Conservation (phyloP, 2,329 filamentous ascomycete genomes). For the Parastagonospora nodorum region DNA sequence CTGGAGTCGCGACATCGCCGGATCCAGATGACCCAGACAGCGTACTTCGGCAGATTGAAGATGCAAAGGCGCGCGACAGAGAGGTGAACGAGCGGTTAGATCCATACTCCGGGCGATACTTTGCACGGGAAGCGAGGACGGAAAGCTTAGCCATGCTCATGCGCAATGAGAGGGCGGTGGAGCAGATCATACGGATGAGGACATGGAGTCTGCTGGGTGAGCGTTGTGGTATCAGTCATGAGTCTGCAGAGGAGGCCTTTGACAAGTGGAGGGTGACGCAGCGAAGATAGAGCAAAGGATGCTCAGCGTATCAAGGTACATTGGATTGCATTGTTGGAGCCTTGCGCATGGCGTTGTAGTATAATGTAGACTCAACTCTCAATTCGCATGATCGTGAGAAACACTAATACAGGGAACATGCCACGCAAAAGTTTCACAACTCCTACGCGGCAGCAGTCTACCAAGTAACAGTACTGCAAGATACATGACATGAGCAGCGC, state of each 20-base stretch:
- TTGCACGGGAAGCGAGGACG: constrained; percentile 77
- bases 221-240: constrained; percentile 66
- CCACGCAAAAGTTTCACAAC: no score
- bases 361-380: constrained; percentile 13
- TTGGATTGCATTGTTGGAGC: constrained; percentile 4
- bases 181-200: constrained; percentile 77
- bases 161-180: constrained; percentile 75
- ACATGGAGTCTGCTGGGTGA: constrained; percentile 82
- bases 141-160: constrained; percentile 76
- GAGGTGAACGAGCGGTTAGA: constrained; percentile 88
- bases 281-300: constrained; percentile 4
- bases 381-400: neutral
- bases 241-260: constrained; percentile 48
- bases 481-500: no score
- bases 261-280: constrained; percentile 37
- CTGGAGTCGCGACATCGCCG: constrained; percentile 81
- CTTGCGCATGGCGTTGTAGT: neutral
- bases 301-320: neutral
- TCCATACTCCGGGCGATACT: constrained; percentile 86
- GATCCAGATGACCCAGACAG: constrained; percentile 86
- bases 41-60: constrained; percentile 71
- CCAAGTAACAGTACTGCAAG: no score
- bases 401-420: no score
- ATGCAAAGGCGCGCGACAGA: constrained; percentile 70
- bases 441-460: no score